phyloP scores from a whole-genome alignment of 257 asterid genomes.

The Penstemon davidsonii region DNA sequence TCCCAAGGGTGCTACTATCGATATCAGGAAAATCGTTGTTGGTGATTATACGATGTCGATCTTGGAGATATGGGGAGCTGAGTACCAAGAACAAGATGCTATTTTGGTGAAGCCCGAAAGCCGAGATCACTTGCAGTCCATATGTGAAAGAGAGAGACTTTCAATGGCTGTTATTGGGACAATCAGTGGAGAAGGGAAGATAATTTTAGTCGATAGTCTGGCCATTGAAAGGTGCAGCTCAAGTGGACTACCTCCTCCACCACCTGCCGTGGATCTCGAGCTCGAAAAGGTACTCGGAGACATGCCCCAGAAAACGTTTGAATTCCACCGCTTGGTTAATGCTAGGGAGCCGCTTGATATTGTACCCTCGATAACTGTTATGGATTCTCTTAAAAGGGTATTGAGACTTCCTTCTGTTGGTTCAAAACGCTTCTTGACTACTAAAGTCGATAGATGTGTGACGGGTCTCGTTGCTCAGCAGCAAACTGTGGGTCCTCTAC shows the following conservation, averaged over 20 bases:
- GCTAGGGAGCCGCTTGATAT: constrained; percentile 74
- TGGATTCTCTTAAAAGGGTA: constrained; percentile 76
- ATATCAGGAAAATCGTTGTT: constrained; percentile 79
- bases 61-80: constrained; percentile 98
- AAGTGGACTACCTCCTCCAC: constrained; percentile 67
- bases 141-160: constrained; percentile 87
- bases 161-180: constrained; percentile 91
- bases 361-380: constrained; percentile 67
- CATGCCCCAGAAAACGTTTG: constrained; percentile 94
- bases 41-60: constrained; percentile 94
- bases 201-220: constrained; percentile 62
- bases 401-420: constrained; percentile 87
- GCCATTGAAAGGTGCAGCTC: constrained; percentile 51
- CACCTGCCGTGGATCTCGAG: constrained; percentile 92
- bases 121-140: constrained; percentile 51
- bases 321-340: constrained; percentile 51
- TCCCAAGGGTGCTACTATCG: constrained; percentile 88
- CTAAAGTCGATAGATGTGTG: constrained; percentile 92
- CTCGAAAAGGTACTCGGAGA: constrained; percentile 97
- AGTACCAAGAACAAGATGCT: constrained; percentile 98
- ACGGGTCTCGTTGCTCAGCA: constrained; percentile 98
- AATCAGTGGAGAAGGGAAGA: constrained; percentile 78
- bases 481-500: constrained; percentile 97
- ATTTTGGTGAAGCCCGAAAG: constrained; percentile 91
- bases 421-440: constrained; percentile 86